A percentile compares a stretch with the other conserved stretches of the same genome.
These are phyloP conservation scores for Blastocystis sp. DNA, from an alignment of 352 stramenopile genomes.

Conservation along the genomic window DNA sequence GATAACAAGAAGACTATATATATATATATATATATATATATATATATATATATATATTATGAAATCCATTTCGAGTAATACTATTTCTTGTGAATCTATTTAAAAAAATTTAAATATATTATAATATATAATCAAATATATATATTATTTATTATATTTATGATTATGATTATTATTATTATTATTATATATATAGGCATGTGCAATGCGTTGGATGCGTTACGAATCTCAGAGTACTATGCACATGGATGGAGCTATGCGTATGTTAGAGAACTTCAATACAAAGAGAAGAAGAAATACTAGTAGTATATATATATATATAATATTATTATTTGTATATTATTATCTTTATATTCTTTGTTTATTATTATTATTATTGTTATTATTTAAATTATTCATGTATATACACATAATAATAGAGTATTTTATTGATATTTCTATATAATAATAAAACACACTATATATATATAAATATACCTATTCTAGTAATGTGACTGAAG, in stretches of 20 bases:
- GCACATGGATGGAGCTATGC: constrained; percentile 34
- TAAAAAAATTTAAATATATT: no score
- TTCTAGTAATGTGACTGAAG: neutral
- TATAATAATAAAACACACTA: neutral
- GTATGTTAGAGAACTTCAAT: constrained; percentile 37
- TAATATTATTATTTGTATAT: no score
- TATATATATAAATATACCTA: constrained; percentile 7
- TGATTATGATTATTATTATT: neutral
- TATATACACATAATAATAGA: constrained; percentile 13
- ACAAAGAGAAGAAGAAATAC: constrained; percentile 24
- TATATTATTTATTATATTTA: no score
- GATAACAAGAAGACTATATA: constrained; percentile 45
- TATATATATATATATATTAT: no score
- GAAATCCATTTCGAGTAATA: no score
- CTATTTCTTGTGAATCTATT: no score
- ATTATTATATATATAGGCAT: constrained; percentile 4
- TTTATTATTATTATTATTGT: no score
- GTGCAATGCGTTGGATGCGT: constrained; percentile 27
- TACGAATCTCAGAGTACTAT: constrained; percentile 36
- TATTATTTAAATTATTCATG: constrained; percentile 22
- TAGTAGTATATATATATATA: neutral
- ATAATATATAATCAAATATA: no score
- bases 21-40: no score
- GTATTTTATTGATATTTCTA: neutral
- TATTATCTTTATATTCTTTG: no score